Evolutionary conservation across 2,329 filamentous ascomycete genomes (phyloP), one percentile per base, ranked within the genome.

Genomic region (Calonectria ilicicola): DNA sequence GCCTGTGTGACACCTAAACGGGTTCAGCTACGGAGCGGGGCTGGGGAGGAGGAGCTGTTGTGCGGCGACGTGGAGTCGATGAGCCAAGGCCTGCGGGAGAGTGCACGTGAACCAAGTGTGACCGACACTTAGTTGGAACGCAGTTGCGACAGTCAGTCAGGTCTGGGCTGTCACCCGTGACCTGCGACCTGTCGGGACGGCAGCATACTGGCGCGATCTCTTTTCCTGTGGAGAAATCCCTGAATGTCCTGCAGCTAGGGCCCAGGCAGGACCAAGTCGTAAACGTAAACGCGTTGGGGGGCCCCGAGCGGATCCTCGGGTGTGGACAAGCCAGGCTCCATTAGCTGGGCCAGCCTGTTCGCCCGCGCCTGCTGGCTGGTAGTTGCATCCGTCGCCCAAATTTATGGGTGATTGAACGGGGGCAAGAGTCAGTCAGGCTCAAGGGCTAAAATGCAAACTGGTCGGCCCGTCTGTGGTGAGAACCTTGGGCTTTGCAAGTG

Each of bases 161-260:
- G 32, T 35, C 21, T 60, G 53, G 53, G 21, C 53, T 60, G 53
- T 42, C 38, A 67, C 69, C 69, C 60, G 69, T 68, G 65, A 72
- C 65, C 70, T 60, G 70, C 63, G 64, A 72, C 72, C 64, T 74
- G 71, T 69, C 44, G 60, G 72, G 65, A 67, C 65, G 65, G 69
- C 56, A 72, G 70, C 70, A 64, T 47, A 67, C 70, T 79, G 76
- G 78, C 73, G 78, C 78, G 76, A 79, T 79, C 78, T 79, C 42
- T 77, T 67, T 64, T 35, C 46, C 47, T 67, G 64, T 79, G 78
- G 78, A 73, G 74, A 79, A 73, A 79, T 78, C 69, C 70, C 70
- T 74, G 77, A 56, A 72, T 75, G 67, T 77, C 75, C 74, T 77
- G 76, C 76, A 79, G 75, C 62, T 62, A 71, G 68, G 67, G 68